Evolutionary conservation across 2,329 filamentous ascomycete genomes (phyloP).

Genomic region (Fusarium ramigenum): DNA sequence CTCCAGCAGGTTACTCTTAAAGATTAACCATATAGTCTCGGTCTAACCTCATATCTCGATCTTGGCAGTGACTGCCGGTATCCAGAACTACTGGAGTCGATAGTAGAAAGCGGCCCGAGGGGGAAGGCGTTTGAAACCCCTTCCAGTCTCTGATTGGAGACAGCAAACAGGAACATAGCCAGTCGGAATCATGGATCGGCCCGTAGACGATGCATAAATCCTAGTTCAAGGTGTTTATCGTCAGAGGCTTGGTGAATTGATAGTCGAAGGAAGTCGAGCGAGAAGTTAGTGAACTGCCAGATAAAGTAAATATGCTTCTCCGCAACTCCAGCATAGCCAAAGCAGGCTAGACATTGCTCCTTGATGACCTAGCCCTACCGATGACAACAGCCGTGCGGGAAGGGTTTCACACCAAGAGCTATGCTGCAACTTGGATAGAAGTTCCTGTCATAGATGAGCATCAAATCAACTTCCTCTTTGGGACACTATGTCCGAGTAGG

Average conservation of each 20-base stretch:
- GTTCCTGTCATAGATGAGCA: neutral
- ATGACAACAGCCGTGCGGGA: conserved; percentile 13
- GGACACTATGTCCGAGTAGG: conserved; percentile 30
- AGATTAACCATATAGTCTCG: neutral
- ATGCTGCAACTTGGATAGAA: neutral
- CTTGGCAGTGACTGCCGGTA: neutral
- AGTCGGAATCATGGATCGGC: conserved; percentile 17
- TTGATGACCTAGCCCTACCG: conserved; percentile 14
- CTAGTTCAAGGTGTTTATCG: conserved; percentile 2
- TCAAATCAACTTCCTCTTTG: conserved; percentile 35
- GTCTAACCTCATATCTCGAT: neutral
- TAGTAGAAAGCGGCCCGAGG: neutral
- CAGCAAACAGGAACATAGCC: conserved; percentile 8
- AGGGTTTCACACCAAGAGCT: neutral
- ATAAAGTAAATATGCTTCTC: conserved; percentile 9
- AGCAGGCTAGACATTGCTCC: neutral
- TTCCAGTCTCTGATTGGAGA: conserved; percentile 14
- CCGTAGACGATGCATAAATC: conserved; percentile 28
- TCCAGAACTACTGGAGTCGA: neutral
- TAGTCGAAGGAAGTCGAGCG: neutral
- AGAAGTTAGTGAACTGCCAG: conserved; percentile 6
- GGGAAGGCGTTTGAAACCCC: neutral
- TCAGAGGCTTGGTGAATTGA: neutral
- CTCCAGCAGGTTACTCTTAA: neutral
- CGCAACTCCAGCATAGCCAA: conserved; percentile 2